Percentiles rank a stretch among this genome's conserved stretches.
Evolutionary conservation across 2,329 filamentous ascomycete genomes (phyloP).

Genomic region (Aureobasidium sp.): DNA sequence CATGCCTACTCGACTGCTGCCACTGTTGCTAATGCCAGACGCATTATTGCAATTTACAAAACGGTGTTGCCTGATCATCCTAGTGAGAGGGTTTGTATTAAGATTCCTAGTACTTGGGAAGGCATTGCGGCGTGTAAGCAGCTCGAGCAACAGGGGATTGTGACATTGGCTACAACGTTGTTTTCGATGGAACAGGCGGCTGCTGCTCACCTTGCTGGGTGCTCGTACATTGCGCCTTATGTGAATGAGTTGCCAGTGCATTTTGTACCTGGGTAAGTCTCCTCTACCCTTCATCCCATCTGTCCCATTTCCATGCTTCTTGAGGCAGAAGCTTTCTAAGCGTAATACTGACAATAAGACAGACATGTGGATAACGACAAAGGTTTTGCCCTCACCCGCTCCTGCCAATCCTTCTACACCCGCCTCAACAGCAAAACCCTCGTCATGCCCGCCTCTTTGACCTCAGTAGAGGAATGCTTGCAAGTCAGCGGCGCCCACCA

Average conservation of each 20-base stretch:
- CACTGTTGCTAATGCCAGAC: conserved; percentile 15
- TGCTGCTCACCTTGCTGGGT: conserved; percentile 51
- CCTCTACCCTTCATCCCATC: conserved; percentile 7
- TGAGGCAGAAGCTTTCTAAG: too few species aligned
- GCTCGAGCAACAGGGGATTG: conserved; percentile 49
- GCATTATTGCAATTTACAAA: conserved; percentile 15
- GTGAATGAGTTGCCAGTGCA: conserved; percentile 60
- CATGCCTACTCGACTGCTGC: conserved; percentile 14
- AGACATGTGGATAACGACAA: conserved; percentile 46
- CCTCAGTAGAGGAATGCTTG: conserved; percentile 52
- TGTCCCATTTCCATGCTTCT: too few species aligned
- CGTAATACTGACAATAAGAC: background rate
- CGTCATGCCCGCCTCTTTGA: conserved; percentile 53
- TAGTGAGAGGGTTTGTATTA: conserved; percentile 49
- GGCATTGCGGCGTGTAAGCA: conserved; percentile 53
- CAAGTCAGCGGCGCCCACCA: conserved; percentile 51
- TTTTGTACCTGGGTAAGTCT: conserved; percentile 18
- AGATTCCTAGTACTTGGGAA: conserved; percentile 58
- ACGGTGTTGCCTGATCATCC: background rate
- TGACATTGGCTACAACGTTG: conserved; percentile 56
- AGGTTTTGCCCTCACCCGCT: conserved; percentile 45
- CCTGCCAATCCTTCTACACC: conserved; percentile 49
- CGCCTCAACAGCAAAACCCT: conserved; percentile 38
- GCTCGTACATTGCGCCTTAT: conserved; percentile 57
- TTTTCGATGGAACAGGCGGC: conserved; percentile 56